These are phyloP conservation scores for Coniochaeta ligniaria DNA, from an alignment of 2,329 filamentous ascomycete genomes.

Conservation along the genomic window DNA sequence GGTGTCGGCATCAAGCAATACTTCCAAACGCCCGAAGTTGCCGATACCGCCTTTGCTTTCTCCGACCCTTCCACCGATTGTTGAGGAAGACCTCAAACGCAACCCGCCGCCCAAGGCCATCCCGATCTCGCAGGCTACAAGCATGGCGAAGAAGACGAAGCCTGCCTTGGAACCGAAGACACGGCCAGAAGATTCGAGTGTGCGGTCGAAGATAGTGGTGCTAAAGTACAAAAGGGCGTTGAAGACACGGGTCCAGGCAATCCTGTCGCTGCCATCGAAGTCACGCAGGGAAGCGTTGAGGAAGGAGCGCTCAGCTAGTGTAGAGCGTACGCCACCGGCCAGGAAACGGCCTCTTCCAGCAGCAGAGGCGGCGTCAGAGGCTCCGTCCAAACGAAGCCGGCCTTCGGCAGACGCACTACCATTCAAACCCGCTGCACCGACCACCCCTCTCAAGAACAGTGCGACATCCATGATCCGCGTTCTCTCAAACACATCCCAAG, in stretches of 20 bases:
- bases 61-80: slow-evolving; percentile 44
- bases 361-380: slow-evolving; percentile 27
- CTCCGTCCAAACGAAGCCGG: slow-evolving; percentile 29
- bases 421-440: slow-evolving; percentile 29
- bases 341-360: slow-evolving; percentile 41
- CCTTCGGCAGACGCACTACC: slow-evolving; percentile 31
- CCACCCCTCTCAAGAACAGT: slow-evolving; percentile 42
- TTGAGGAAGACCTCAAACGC: slow-evolving; percentile 38
- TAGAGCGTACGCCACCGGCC: slow-evolving; percentile 31
- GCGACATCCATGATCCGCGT: slow-evolving; percentile 45
- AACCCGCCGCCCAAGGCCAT: background rate
- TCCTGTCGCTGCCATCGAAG: slow-evolving; percentile 36
- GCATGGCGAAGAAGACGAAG: slow-evolving; percentile 26
- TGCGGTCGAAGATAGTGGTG: slow-evolving; percentile 27
- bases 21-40: background rate
- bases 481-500: slow-evolving; percentile 45
- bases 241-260: slow-evolving; percentile 34
- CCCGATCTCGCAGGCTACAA: slow-evolving; percentile 20
- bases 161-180: slow-evolving; percentile 15
- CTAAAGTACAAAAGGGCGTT: slow-evolving; percentile 42
- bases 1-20: slow-evolving; percentile 7
- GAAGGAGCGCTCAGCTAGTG: slow-evolving; percentile 34
- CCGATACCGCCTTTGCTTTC: slow-evolving; percentile 44
- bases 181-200: background rate
- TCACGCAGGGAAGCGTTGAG: slow-evolving; percentile 27